Evolutionary conservation across 306 rosid genomes (phyloP).

Genomic region (Malus fusca): DNA sequence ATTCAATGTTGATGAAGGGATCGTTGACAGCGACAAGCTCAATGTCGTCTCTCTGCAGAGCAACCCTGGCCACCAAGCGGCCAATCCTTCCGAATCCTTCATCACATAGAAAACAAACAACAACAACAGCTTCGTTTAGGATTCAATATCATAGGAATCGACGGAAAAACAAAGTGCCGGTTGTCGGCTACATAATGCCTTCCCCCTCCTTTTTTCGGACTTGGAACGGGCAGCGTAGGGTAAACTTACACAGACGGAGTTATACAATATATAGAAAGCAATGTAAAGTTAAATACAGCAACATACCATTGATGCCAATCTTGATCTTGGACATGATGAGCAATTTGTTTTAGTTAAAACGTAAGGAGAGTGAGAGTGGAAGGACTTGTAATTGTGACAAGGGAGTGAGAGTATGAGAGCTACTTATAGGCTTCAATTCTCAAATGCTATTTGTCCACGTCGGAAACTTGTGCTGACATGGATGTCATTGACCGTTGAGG

Average conservation of each 20-base stretch:
- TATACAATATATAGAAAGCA: neutral
- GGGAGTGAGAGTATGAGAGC: neutral
- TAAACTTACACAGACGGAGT: too few relatives aligned
- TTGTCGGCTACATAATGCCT: too few relatives aligned
- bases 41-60: constrained; percentile 51
- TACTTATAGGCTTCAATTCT: neutral
- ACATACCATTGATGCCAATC: constrained; percentile 81
- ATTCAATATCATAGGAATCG: too few relatives aligned
- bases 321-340: constrained; percentile 51
- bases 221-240: too few relatives aligned
- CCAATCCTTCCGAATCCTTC: constrained; percentile 69
- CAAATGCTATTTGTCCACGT: neutral
- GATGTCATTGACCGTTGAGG: neutral
- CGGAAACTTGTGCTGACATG: neutral
- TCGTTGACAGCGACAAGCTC: constrained; percentile 65
- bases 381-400: neutral
- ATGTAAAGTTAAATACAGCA: neutral
- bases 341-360: too few relatives aligned
- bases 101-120: too few relatives aligned
- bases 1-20: constrained; percentile 47
- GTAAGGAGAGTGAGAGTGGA: neutral
- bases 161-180: neutral
- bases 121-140: too few relatives aligned
- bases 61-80: constrained; percentile 61
- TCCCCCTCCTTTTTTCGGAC: too few relatives aligned